Evolutionary conservation across 495 filamentous ascomycete genomes (phyloP).

Genomic region (Pyrenula massariospora): DNA sequence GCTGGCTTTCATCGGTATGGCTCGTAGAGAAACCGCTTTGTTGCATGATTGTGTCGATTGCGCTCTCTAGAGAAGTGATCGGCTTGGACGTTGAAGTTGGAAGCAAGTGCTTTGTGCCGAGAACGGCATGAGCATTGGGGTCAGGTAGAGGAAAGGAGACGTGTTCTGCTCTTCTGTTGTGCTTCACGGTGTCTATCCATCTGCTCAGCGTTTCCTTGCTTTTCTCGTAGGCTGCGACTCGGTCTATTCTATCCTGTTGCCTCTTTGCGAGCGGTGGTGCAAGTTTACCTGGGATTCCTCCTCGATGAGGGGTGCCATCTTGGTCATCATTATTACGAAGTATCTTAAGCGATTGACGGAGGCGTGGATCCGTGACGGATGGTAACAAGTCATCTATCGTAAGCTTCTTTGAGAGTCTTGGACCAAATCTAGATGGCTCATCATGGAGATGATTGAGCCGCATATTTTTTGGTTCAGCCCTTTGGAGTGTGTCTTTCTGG

Average conservation of each 20-base stretch:
- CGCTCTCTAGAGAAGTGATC: slow-evolving; percentile 67
- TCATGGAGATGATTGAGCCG: slow-evolving; percentile 33
- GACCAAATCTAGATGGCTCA: slow-evolving; percentile 44
- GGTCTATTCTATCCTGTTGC: slow-evolving; percentile 78
- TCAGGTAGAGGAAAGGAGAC: slow-evolving; percentile 81
- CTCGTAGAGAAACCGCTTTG: slow-evolving; percentile 67
- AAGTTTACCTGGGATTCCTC: slow-evolving; percentile 58
- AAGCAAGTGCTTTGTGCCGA: slow-evolving; percentile 38
- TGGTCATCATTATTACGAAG: slow-evolving; percentile 34
- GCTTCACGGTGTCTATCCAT: slow-evolving; percentile 91
- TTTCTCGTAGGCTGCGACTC: slow-evolving; percentile 76
- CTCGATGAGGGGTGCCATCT: slow-evolving; percentile 23
- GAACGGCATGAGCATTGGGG: slow-evolving; percentile 38
- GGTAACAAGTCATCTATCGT: slow-evolving; percentile 69
- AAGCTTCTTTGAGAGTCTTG: slow-evolving; percentile 54
- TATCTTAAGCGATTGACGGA: slow-evolving; percentile 68
- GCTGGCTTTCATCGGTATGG: slow-evolving; percentile 50
- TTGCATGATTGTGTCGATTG: slow-evolving; percentile 76
- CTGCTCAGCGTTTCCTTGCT: slow-evolving; percentile 81
- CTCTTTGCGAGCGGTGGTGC: slow-evolving; percentile 77
- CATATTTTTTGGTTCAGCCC: slow-evolving; percentile 15
- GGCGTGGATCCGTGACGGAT: slow-evolving; percentile 58
- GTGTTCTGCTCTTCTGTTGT: slow-evolving; percentile 85
- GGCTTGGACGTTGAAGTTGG: slow-evolving; percentile 46
- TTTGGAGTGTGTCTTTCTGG: slow-evolving; percentile 15